These are phyloP conservation scores for Pelargonium hybrid DNA, from an alignment of 441 rosid species.

Conservation along the genomic window DNA sequence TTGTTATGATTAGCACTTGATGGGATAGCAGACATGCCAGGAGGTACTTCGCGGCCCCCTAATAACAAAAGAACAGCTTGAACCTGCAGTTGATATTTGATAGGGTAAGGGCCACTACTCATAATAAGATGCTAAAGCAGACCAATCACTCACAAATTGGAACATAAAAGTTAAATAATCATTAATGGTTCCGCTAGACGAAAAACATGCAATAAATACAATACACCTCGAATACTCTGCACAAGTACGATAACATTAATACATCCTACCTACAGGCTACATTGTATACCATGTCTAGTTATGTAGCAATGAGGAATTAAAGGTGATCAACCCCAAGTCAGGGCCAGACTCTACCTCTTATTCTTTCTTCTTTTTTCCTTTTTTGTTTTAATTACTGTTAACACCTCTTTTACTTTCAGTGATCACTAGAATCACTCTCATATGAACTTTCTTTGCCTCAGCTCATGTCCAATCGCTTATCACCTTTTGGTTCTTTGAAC, in stretches of 20 bases:
- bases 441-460: too few species aligned
- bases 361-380: not conserved
- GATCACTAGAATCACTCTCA: not conserved
- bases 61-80: constrained; percentile 57
- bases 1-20: constrained; percentile 24
- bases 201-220: not conserved
- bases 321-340: not conserved
- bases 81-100: constrained; percentile 32
- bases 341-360: not conserved
- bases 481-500: too few species aligned
- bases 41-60: constrained; percentile 49
- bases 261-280: not conserved
- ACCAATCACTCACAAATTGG: not conserved
- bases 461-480: too few species aligned
- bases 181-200: not conserved
- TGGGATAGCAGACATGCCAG: constrained; percentile 29
- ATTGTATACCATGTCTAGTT: not conserved
- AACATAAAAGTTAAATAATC: not conserved
- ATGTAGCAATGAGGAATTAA: not conserved
- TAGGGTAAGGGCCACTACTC: not conserved
- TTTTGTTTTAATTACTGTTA: not conserved
- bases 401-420: not conserved
- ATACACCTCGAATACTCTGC: not conserved
- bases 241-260: not conserved
- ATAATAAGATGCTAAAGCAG: constrained; percentile 8